Base-by-base conservation (phyloP, 129 eudicot genomes). In the Flaveria linearis region DNA sequence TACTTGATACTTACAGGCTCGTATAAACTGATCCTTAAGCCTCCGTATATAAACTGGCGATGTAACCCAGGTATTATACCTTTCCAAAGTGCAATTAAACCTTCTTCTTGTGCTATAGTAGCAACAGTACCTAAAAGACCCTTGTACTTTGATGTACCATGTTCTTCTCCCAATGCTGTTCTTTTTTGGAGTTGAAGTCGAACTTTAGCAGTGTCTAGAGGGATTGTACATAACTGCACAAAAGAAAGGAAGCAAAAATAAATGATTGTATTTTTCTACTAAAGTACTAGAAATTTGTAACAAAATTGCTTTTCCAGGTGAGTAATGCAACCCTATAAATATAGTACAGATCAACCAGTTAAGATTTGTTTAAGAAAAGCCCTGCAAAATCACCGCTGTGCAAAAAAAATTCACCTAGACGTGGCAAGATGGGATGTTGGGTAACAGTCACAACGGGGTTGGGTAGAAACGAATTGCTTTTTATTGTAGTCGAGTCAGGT, bases 171-270 rank as follows among this genome's bases (percentile, higher is more conserved):
- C 13, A 42, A 2, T 26, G 77, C 53, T 16, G 86, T 82, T 83
- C 85, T 87, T 84, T 87, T 91, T 65, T 94, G 98, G 68, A 94
- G 93, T 82, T 94, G 98, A 75, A 94, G 97, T 85, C 98, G 85
- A 52, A 94, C 98, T 86, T 94, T 94, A 65, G 97, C 98, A 15
- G 91, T 91, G 83, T 94, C 98, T 70, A 94, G 79, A 72, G 98
- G 98, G 65, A 94, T 78, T 17, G 98, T 94, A 86, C 96, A 89
- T 70, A 94, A 70, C 98, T 94, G 89, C 86, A 80, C 74, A 75
- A 43, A 42, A 28, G 16, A 47, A 57, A 20, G 42, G 73, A 52
- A 5, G 14, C 14, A 9, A 4, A 8, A 10, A 18, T 49, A 33
- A 50, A 26, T 30, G 10, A 63, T 46, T 46, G 18, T 28, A n/a